These are phyloP conservation scores for Pseudonitzschia multiseries DNA, from an alignment of 108 stramenopile species.

Conservation along the genomic window DNA sequence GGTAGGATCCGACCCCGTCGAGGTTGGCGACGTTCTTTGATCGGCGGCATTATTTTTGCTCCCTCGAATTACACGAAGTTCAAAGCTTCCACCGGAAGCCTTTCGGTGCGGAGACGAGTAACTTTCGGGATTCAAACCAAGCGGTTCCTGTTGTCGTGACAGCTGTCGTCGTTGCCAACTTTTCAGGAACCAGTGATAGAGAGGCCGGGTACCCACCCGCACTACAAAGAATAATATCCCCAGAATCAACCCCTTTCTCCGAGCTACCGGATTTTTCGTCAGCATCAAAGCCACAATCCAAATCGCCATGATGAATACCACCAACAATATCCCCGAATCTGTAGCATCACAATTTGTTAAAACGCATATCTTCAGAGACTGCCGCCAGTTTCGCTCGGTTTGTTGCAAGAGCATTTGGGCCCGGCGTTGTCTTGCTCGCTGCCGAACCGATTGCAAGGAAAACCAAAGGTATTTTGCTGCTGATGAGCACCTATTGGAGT, in stretches of 20 bases:
- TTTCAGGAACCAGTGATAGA: conserved; percentile 8
- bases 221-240: conserved; percentile 20
- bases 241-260: not conserved
- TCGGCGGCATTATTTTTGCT: not conserved
- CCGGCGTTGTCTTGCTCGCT: conserved; percentile 39
- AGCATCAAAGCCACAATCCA: conserved; percentile 17
- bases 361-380: conserved; percentile 19
- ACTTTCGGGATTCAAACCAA: not conserved
- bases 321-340: conserved; percentile 32
- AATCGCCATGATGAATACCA: conserved; percentile 2
- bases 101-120: not conserved
- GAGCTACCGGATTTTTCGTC: not conserved
- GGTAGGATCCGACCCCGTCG: conserved; percentile 6
- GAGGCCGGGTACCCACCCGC: conserved; percentile 20
- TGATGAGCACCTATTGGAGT: not conserved
- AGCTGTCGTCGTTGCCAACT: not conserved
- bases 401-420: conserved; percentile 39
- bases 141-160: not conserved
- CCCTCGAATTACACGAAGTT: conserved; percentile 3
- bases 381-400: conserved; percentile 28
- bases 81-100: not conserved
- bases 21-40: not conserved
- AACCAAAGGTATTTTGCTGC: conserved; percentile 22
- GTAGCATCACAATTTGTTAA: conserved; percentile 36
- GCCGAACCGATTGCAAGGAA: conserved; percentile 32